These are phyloP conservation scores for Ogataea henricii DNA, from an alignment of 805 yeast genomes.

Conservation along the genomic window DNA sequence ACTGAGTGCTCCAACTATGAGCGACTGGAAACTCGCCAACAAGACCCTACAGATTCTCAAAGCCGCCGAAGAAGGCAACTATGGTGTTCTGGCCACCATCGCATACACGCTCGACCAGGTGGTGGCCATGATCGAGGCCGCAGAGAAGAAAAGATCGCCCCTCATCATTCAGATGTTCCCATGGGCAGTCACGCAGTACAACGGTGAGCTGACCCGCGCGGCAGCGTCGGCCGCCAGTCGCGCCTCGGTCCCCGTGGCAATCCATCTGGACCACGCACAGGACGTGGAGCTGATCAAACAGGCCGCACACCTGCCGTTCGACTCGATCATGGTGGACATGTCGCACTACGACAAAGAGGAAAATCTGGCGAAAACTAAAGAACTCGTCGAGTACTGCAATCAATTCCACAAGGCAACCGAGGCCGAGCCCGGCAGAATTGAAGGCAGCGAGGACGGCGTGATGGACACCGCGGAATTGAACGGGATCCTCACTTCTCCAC, in stretches of 20 bases:
- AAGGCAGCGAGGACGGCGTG: slow-evolving; percentile 42
- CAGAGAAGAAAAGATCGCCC: slow-evolving; percentile 37
- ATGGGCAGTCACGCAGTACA: slow-evolving; percentile 39
- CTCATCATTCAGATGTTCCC: slow-evolving; percentile 39
- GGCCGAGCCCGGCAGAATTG: slow-evolving; percentile 43
- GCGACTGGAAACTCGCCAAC: slow-evolving; percentile 25
- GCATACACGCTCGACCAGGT: slow-evolving; percentile 40
- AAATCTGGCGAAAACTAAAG: slow-evolving; percentile 32
- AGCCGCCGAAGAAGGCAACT: slow-evolving; percentile 34
- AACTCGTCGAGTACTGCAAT: slow-evolving; percentile 34
- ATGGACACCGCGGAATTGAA: slow-evolving; percentile 29
- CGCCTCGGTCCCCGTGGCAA: slow-evolving; percentile 39
- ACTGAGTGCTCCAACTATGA: slow-evolving; percentile 1
- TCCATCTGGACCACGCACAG: slow-evolving; percentile 41
- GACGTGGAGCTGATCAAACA: slow-evolving; percentile 32
- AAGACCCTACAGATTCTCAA: slow-evolving; percentile 33
- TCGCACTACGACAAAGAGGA: slow-evolving; percentile 39
- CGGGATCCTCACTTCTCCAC: slow-evolving; percentile 37
- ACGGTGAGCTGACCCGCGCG: slow-evolving; percentile 33
- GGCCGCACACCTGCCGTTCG: slow-evolving; percentile 39
- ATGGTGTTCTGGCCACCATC: slow-evolving; percentile 38
- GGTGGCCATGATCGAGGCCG: slow-evolving; percentile 38
- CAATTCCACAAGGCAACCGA: slow-evolving; percentile 36
- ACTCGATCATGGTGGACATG: slow-evolving; percentile 43
- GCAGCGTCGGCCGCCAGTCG: slow-evolving; percentile 28